Conservation (phyloP, 2,329 filamentous ascomycete genomes). For the Colletotrichum abscissum region DNA sequence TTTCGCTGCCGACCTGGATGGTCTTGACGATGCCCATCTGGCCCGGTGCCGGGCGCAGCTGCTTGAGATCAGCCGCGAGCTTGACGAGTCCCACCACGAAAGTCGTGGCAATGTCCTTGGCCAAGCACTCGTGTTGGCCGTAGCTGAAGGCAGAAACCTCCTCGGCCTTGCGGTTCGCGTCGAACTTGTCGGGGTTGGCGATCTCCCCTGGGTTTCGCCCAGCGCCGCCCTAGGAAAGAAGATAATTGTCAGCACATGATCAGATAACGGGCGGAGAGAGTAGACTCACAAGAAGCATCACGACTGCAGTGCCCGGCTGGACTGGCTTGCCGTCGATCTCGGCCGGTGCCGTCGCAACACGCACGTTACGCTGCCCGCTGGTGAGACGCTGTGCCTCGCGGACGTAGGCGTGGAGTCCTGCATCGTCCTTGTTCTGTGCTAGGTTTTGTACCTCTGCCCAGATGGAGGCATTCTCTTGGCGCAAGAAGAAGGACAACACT, state of each 20-base stretch:
- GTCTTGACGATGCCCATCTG: conserved; percentile 58
- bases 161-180: conserved; percentile 52
- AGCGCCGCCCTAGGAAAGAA: conserved; percentile 45
- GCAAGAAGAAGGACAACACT: conserved; percentile 54
- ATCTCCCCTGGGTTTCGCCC: conserved; percentile 52
- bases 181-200: conserved; percentile 51
- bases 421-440: conserved; percentile 48
- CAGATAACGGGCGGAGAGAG: not conserved
- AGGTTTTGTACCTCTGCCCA: conserved; percentile 56
- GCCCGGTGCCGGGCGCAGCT: conserved; percentile 57
- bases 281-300: conserved; percentile 53
- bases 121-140: conserved; percentile 59
- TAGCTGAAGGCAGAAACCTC: conserved; percentile 57
- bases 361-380: conserved; percentile 51
- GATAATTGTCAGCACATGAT: conserved; percentile 35
- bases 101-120: conserved; percentile 51
- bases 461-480: conserved; percentile 51
- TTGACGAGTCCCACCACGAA: conserved; percentile 56
- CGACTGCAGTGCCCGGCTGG: conserved; percentile 52
- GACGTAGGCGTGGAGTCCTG: conserved; percentile 49
- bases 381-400: conserved; percentile 54
- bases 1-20: conserved; percentile 51
- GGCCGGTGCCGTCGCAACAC: conserved; percentile 45
- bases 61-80: conserved; percentile 54
- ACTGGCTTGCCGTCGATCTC: conserved; percentile 52